Evolutionary conservation across 73 alveolate genomes (phyloP).

Genomic region (Paramecium caudatum): DNA sequence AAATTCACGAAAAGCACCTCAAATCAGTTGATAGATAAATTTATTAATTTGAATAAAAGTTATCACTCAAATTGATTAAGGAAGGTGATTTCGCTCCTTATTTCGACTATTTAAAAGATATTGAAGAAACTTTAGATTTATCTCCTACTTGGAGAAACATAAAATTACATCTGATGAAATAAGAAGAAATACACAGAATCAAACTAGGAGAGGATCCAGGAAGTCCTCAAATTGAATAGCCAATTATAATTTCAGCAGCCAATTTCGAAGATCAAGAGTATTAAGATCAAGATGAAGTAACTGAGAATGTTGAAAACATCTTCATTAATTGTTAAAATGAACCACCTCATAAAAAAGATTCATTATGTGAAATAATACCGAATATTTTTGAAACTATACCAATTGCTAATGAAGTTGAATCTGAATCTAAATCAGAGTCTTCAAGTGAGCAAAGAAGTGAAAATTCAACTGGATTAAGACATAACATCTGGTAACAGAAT

Average conservation of each 20-base stretch:
- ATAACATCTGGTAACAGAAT: background rate
- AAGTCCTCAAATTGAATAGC: background rate
- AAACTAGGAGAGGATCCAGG: slow-evolving; percentile 42
- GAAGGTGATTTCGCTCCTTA: slow-evolving; percentile 36
- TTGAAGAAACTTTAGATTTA: background rate
- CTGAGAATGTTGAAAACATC: background rate
- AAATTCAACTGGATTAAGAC: background rate
- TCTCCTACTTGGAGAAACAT: slow-evolving; percentile 15
- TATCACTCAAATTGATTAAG: background rate
- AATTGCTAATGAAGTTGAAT: background rate
- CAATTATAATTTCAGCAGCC: background rate
- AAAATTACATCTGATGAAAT: background rate
- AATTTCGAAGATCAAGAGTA: background rate
- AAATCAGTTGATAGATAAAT: background rate
- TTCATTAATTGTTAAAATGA: background rate
- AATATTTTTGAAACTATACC: slow-evolving; percentile 16
- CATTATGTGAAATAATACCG: background rate
- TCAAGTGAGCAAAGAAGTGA: background rate
- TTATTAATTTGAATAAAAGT: slow-evolving; percentile 19
- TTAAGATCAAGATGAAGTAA: background rate
- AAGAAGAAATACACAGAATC: background rate
- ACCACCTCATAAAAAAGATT: background rate
- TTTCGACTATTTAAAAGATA: slow-evolving; percentile 28
- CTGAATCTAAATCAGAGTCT: slow-evolving; percentile 22
- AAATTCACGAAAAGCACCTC: background rate